Conservation (phyloP, 2,329 filamentous ascomycete species). For the Penicillium glabrum region DNA sequence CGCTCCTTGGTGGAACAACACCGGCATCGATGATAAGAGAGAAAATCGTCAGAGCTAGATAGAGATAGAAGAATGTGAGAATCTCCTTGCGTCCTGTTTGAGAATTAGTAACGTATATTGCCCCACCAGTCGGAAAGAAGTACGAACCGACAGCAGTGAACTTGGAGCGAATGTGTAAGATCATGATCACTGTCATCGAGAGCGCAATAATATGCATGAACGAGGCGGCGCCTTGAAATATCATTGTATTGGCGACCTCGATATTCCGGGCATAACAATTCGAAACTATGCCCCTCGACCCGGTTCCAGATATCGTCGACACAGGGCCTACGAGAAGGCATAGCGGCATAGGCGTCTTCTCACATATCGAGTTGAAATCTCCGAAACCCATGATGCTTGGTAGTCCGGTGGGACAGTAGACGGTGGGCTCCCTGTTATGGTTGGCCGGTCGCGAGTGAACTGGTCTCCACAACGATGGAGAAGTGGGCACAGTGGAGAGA, state of each 20-base stretch:
- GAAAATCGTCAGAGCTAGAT: slow-evolving; percentile 83
- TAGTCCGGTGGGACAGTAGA: slow-evolving; percentile 15
- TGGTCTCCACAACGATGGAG: slow-evolving; percentile 36
- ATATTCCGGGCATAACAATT: slow-evolving; percentile 93
- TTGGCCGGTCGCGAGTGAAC: slow-evolving; percentile 22
- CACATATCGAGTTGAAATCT: slow-evolving; percentile 84
- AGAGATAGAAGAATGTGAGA: slow-evolving; percentile 95
- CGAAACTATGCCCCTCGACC: slow-evolving; percentile 78
- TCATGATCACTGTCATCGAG: slow-evolving; percentile 94
- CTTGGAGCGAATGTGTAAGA: slow-evolving; percentile 93
- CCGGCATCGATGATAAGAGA: slow-evolving; percentile 91
- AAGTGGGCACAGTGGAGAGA: slow-evolving; percentile 23
- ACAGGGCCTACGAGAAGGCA: slow-evolving; percentile 78
- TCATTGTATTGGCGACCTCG: slow-evolving; percentile 96
- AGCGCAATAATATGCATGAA: slow-evolving; percentile 91
- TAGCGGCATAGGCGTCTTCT: slow-evolving; percentile 78
- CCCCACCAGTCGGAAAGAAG: background rate
- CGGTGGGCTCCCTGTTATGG: slow-evolving; percentile 20
- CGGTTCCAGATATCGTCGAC: slow-evolving; percentile 63
- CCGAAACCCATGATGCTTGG: slow-evolving; percentile 75
- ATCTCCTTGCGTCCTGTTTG: slow-evolving; percentile 64
- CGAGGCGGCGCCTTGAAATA: slow-evolving; percentile 88
- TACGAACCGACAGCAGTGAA: slow-evolving; percentile 91
- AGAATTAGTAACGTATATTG: slow-evolving; percentile 10
- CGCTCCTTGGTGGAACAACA: slow-evolving; percentile 79